Base-by-base conservation (phyloP, 768 basidiomycete species). In the Amanita jacksonii region DNA sequence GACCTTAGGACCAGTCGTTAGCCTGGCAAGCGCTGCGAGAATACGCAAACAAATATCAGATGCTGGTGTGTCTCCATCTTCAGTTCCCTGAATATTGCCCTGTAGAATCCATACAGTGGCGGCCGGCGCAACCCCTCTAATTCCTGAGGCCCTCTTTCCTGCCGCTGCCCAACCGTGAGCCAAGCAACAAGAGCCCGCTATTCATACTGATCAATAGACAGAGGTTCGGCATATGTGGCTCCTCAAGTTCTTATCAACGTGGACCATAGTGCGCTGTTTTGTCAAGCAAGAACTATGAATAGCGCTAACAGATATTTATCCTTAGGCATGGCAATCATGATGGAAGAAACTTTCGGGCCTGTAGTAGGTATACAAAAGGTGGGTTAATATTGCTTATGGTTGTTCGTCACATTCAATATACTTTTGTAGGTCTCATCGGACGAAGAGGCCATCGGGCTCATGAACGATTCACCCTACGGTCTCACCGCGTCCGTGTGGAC, bases 401-500 rank as follows among this genome's bases (percentile, higher is more conserved):
- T 41, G 8, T 10, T 38, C n/a, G 30, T 28, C 35, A 18, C 38
- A 18, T 9, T 23, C 43, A 31, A 23, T 41, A 32, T 18, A 39
- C 9, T 7, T 15, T 31, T 22, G 6, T 22, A 86, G 85, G 85
- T 90, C 16, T 67, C 73, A 7, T 79, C 79, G 0, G 96, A 97
- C 58, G 85, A 81, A 35, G 90, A 94, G 58, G 96, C 96, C 1
- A 64, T 97, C 45, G 58, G 62, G 13, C 74, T 98, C 24, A 99
- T 99, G 87, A 98, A 99, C 60, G 92, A 98, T 60, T 96, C 93
- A 12, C 77, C 77, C 0, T 98, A 93, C 57, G 96, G 96, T 10
- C 71, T 99, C 16, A 99, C 94, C 1, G 90, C 89, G 3, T 92
- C 90, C 13, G 60, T 99, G 24, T 99, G 94, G 96, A 97, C 96